phyloP scores from a whole-genome alignment of 306 rosid genomes.

The Vicia faba region DNA sequence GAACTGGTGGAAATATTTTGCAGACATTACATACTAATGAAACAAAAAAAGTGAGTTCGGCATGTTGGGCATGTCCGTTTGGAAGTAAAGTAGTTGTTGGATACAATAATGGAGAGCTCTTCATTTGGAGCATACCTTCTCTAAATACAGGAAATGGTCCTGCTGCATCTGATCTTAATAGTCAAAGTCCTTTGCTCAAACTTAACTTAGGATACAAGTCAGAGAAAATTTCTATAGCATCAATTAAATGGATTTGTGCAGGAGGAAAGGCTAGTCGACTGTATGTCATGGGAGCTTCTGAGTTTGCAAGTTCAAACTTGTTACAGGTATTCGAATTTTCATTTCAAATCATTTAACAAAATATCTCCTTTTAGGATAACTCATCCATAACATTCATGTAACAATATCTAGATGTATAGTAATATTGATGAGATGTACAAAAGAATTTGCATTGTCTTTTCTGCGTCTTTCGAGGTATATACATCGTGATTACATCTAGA shows the following conservation, averaged over 20 bases:
- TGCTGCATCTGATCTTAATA: conserved; percentile 44
- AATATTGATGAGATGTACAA: neutral
- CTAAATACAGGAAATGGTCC: conserved; percentile 43
- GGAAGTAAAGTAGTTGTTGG: conserved; percentile 87
- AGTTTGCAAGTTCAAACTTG: conserved; percentile 56
- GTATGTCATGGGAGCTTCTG: conserved; percentile 70
- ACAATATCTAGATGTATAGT: conserved; percentile 8
- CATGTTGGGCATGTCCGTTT: conserved; percentile 88
- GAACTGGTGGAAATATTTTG: conserved; percentile 62
- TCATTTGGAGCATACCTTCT: conserved; percentile 72
- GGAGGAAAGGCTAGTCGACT: conserved; percentile 87
- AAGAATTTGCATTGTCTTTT: neutral
- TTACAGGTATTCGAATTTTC: conserved; percentile 62
- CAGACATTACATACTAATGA: conserved; percentile 59
- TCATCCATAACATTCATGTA: conserved; percentile 16
- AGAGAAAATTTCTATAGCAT: conserved; percentile 70
- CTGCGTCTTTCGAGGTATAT: neutral
- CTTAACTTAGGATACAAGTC: conserved; percentile 85
- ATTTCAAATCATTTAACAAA: conserved; percentile 5
- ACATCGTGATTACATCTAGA: conserved; percentile 16
- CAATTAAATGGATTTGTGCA: conserved; percentile 70
- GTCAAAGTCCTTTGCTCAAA: conserved; percentile 64
- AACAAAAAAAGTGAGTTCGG: conserved; percentile 72
- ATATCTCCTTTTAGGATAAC: conserved; percentile 10
- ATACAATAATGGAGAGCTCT: conserved; percentile 84